A percentile compares a stretch with the other conserved stretches of the same genome.
phyloP scores from a whole-genome alignment of 108 stramenopile species.

The Pseudonitzschia multiseries region DNA sequence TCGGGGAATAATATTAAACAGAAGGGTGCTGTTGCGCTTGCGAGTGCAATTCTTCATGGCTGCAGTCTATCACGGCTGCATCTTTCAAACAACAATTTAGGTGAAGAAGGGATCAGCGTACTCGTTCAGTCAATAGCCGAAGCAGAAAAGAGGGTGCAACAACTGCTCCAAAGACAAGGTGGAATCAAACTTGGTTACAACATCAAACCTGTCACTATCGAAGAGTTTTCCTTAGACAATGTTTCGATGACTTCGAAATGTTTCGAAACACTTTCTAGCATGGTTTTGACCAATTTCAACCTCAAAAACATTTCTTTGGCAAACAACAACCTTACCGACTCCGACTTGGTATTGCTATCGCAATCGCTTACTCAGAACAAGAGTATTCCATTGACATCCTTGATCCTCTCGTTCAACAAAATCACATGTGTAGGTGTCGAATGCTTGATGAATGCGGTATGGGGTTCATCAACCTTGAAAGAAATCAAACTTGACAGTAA shows the following conservation, averaged over 20 bases:
- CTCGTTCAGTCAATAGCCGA: constrained; percentile 67
- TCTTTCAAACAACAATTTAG: constrained; percentile 68
- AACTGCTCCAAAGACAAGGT: constrained; percentile 22
- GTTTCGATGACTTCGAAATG: constrained; percentile 54
- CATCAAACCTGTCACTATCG: constrained; percentile 37
- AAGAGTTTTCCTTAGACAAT: constrained; percentile 59
- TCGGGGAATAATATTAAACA: constrained; percentile 65
- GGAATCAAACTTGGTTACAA: constrained; percentile 20
- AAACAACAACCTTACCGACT: constrained; percentile 65
- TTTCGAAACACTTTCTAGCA: constrained; percentile 59
- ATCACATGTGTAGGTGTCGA: constrained; percentile 77
- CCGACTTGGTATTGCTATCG: constrained; percentile 65
- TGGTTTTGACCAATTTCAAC: constrained; percentile 66
- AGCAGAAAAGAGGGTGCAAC: constrained; percentile 45
- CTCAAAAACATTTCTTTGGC: constrained; percentile 57
- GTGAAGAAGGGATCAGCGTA: constrained; percentile 56
- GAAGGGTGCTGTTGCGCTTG: constrained; percentile 61
- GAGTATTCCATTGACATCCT: constrained; percentile 56
- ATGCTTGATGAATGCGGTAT: constrained; percentile 83
- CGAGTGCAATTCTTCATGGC: constrained; percentile 69
- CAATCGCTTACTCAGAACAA: constrained; percentile 75
- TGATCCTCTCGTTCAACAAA: constrained; percentile 71
- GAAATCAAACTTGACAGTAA: constrained; percentile 81
- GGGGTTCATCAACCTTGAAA: constrained; percentile 73
- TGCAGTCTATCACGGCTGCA: constrained; percentile 62